phyloP scores from a whole-genome alignment of 768 basidiomycete genomes.

The Chalciporus pseudorubinellus region DNA sequence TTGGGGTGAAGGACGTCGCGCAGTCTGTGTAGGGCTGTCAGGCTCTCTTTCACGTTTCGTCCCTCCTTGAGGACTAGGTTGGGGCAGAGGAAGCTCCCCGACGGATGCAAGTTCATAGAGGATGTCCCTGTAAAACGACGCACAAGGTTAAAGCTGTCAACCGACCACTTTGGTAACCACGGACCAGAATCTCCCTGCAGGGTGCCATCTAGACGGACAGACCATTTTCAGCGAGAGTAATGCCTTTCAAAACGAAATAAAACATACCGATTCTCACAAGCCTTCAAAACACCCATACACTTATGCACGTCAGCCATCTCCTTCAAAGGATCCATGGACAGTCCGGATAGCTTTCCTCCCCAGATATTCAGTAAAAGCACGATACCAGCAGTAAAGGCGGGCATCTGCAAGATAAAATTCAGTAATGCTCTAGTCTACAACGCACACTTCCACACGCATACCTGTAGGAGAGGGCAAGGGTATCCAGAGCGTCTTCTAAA shows the following conservation, averaged over 20 bases:
- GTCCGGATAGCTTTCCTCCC: constrained; percentile 46
- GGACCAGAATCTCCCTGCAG: constrained; percentile 48
- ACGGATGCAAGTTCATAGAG: constrained; percentile 70
- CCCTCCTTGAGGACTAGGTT: constrained; percentile 42
- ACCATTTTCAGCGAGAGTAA: neutral
- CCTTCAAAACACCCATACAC: constrained; percentile 43
- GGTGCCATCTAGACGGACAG: constrained; percentile 40
- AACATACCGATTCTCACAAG: constrained; percentile 35
- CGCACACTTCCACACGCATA: constrained; percentile 6
- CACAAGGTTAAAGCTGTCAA: neutral
- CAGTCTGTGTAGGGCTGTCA: constrained; percentile 40
- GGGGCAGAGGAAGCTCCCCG: constrained; percentile 67
- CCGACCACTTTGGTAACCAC: constrained; percentile 8
- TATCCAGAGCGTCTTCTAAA: constrained; percentile 37
- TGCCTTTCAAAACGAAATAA: neutral
- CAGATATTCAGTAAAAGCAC: constrained; percentile 56
- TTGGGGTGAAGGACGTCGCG: constrained; percentile 5
- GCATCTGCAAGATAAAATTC: constrained; percentile 26
- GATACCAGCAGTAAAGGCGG: constrained; percentile 47
- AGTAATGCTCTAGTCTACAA: neutral
- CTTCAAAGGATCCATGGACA: constrained; percentile 37
- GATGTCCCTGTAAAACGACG: constrained; percentile 53
- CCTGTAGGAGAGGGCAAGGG: constrained; percentile 29
- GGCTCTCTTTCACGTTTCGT: constrained; percentile 66
- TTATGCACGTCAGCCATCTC: constrained; percentile 53